Evolutionary conservation across 345 rosid species (phyloP).

Genomic region (Nephelium lappaceum): DNA sequence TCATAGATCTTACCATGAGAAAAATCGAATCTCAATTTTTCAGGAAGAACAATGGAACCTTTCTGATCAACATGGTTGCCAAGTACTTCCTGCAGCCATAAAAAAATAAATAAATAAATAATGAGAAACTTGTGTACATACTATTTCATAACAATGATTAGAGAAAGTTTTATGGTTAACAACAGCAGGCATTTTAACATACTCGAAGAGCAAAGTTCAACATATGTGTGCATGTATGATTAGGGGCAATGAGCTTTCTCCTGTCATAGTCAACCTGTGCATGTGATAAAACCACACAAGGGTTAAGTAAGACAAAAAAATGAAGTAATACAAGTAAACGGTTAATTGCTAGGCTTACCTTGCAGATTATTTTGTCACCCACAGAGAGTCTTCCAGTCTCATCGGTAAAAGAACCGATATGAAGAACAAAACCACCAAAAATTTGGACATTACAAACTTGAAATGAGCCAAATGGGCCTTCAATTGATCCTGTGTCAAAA

Average conservation of each 20-base stretch:
- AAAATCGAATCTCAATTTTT: slow-evolving; percentile 94
- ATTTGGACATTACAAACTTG: slow-evolving; percentile 84
- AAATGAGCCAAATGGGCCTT: slow-evolving; percentile 76
- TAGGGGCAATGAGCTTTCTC: slow-evolving; percentile 89
- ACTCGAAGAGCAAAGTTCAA: slow-evolving; percentile 95
- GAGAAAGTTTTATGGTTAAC: background rate
- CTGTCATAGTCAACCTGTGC: slow-evolving; percentile 89
- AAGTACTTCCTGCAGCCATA: slow-evolving; percentile 73
- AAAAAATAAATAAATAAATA: background rate
- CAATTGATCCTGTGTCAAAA: slow-evolving; percentile 77
- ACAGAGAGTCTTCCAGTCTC: slow-evolving; percentile 48
- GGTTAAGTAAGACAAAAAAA: background rate
- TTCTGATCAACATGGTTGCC: slow-evolving; percentile 97
- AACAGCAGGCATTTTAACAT: slow-evolving; percentile 12
- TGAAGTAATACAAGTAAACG: slow-evolving; percentile 1
- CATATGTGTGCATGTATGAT: slow-evolving; percentile 98
- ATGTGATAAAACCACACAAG: slow-evolving; percentile 7
- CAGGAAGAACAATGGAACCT: slow-evolving; percentile 97
- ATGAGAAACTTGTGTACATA: slow-evolving; percentile 3
- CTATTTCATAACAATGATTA: background rate
- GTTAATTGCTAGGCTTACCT: slow-evolving; percentile 47
- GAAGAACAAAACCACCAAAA: slow-evolving; percentile 91
- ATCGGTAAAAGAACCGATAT: slow-evolving; percentile 69
- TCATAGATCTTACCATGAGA: slow-evolving; percentile 71
- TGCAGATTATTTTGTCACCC: slow-evolving; percentile 78